Base-by-base conservation (phyloP, 2,329 filamentous ascomycete species). In the Fragosphaeria purpurea region DNA sequence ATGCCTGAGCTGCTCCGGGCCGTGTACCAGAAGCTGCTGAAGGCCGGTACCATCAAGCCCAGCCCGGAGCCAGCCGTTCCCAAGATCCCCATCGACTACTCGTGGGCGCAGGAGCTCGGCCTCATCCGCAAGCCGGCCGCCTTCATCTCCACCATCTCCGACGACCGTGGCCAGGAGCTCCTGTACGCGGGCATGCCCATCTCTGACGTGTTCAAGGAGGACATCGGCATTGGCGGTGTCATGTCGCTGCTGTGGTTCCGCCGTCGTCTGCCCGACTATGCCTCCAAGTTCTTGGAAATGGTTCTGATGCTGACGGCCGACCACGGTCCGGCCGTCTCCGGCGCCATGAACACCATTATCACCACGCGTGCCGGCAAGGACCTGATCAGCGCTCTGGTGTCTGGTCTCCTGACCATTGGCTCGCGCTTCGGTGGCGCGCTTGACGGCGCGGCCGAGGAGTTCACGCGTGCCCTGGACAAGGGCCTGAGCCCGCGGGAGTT, bases 331-430 rank as follows among this genome's bases (percentile, higher is more conserved):
- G 93, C 93, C 62, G 93, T 98, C 62, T 98, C 93, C 62, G 93
- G 93, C 80, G 93, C 93, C 70, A 98, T 98, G 93, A 98, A 98
- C 85, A 98, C 93, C 69, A 98, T 98, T 70, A 97, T 98, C 70
- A 98, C 93, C 57, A 98, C 93, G 54, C 88, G 93, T 86, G 93
- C 93, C 57, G 93, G 93, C 70, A 98, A 98, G 80, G 93, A 98
- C 68, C 76, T 98, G 61, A 97, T 98, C 76, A 90, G 84, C 63
- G 86, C 93, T 45, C 80, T 98, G 57, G 93, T 98, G 52, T 87
- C 87, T 63, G 93, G 93, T 88, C 86, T 98, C 50, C 77, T 98
- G 67, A 98, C 93, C 62, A 98, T 98, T 64, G 93, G 93, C 65
- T 96, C 91, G 53, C 86, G 93, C 57, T 98, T 98, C 70, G 93